These are phyloP conservation scores for Vigna mungo DNA, from an alignment of 306 rosid species.

Conservation along the genomic window DNA sequence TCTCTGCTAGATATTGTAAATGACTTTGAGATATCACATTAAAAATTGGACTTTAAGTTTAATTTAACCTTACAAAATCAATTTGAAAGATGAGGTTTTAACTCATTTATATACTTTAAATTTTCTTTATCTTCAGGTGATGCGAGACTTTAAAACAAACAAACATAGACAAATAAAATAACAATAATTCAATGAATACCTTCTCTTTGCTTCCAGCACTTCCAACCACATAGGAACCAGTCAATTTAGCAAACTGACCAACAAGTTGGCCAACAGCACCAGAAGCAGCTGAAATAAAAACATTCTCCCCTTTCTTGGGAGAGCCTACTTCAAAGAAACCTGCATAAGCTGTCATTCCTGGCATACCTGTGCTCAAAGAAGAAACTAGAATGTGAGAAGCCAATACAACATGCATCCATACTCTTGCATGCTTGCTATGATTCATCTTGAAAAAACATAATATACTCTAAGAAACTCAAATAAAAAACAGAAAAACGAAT, in stretches of 20 bases:
- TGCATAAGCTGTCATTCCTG: conserved; percentile 53
- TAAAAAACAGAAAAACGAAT: neutral
- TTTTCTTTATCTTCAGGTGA: too few species aligned
- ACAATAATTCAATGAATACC: conserved; percentile 18
- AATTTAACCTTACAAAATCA: too few species aligned
- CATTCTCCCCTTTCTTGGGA: conserved; percentile 55
- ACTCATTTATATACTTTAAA: too few species aligned
- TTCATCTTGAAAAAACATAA: neutral
- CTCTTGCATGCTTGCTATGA: neutral
- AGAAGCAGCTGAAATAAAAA: conserved; percentile 50
- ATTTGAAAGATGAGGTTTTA: too few species aligned
- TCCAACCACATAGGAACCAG: conserved; percentile 54
- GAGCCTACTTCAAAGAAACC: conserved; percentile 49
- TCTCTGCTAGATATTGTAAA: too few species aligned
- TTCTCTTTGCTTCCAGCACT: conserved; percentile 59
- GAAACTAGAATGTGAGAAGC: neutral
- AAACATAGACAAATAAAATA: neutral
- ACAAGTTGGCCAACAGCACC: conserved; percentile 56
- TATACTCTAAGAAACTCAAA: neutral
- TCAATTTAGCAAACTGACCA: conserved; percentile 46
- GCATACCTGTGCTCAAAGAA: conserved; percentile 49
- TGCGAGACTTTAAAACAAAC: too few species aligned
- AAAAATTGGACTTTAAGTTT: too few species aligned
- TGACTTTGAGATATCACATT: too few species aligned
- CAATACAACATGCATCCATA: neutral